Evolutionary conservation across 106 monocot species (phyloP), one percentile per base, ranked within the genome.

Genomic region (Apostasia ramifera): DNA sequence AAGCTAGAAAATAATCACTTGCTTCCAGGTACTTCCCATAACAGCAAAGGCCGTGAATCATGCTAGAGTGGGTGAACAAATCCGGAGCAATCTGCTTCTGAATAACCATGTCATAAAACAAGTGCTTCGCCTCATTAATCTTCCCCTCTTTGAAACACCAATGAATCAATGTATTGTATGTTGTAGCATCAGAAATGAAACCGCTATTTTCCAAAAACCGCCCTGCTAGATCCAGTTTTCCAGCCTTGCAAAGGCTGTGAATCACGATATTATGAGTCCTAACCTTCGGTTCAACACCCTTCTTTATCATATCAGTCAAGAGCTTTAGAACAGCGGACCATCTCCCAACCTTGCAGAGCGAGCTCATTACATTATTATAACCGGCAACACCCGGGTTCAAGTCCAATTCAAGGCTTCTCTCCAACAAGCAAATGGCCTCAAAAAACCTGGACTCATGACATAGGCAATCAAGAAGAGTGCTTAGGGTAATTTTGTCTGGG

Each of bases 331-430:
- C 81, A 71, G 15, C 56, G 13, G 38, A 58, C 73, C 69, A 84
- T 67, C 66, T 67, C 49, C 75, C 73, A 58, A 44, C 46, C 54
- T 79, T 77, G 46, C 72, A 77, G 40, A 84, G 78, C 66, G 76
- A 70, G 48, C 84, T 71, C 88, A 88, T 74, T 14, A 84, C 76
- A 57, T 79, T 79, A 53, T 88, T 88, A 44, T 84, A 88, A 26
- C 75, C 67, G 65, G 77, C 75, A 55, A 76, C 63, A 66, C 63
- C 59, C 15, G 67, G 69, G 61, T 72, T 47, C 81, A 78, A 84
- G n/a, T 74, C 67, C 76, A 88, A 48, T 43, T 66, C 73, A 50
- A 26, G 14, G 69, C 79, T 74, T 67, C 47, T 70, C 52, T 84
- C 78, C 53, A 84, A 68, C 46, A 88, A 79, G 50, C 60, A 55